phyloP scores from a whole-genome alignment of 1,284 basidiomycete species.

The Microbotryum lychnidis-dioicae region DNA sequence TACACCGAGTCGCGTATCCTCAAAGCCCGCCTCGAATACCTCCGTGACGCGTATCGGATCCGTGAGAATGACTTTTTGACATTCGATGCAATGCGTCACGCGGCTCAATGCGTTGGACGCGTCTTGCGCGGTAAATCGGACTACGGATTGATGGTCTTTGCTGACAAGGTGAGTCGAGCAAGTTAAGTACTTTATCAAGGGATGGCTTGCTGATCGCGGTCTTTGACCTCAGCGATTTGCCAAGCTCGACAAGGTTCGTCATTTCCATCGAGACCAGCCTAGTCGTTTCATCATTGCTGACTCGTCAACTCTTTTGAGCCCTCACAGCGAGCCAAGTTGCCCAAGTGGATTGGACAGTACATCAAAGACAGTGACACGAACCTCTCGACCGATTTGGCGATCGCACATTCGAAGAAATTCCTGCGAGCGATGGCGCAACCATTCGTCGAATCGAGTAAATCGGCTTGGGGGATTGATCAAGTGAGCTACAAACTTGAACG shows the following conservation, averaged over 20 bases:
- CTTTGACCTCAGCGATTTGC: constrained; percentile 71
- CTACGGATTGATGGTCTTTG: constrained; percentile 99
- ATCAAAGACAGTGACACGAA: constrained; percentile 96
- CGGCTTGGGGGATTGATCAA: constrained; percentile 85
- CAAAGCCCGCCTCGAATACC: constrained; percentile 92
- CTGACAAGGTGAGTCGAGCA: constrained; percentile 68
- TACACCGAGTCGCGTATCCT: constrained; percentile 98
- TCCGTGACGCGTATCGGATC: constrained; percentile 97
- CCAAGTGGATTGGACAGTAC: constrained; percentile 98
- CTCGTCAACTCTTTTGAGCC: not conserved
- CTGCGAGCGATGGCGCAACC: constrained; percentile 97
- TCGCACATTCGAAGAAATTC: constrained; percentile 79
- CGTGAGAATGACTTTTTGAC: constrained; percentile 97
- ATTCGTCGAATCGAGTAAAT: constrained; percentile 85
- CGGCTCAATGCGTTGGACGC: constrained; percentile 96
- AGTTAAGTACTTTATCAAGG: not conserved
- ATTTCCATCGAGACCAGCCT: not conserved
- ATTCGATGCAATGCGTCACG: constrained; percentile 99
- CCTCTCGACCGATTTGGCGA: constrained; percentile 96
- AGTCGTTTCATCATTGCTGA: not conserved
- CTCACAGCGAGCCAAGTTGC: constrained; percentile 70
- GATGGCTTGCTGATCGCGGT: not conserved
- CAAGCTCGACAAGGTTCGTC: constrained; percentile 67
- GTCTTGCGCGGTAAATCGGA: constrained; percentile 97
- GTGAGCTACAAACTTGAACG: constrained; percentile 63